These are phyloP conservation scores for Baudoinia panamericana DNA, from an alignment of 495 filamentous ascomycete species.

Conservation along the genomic window DNA sequence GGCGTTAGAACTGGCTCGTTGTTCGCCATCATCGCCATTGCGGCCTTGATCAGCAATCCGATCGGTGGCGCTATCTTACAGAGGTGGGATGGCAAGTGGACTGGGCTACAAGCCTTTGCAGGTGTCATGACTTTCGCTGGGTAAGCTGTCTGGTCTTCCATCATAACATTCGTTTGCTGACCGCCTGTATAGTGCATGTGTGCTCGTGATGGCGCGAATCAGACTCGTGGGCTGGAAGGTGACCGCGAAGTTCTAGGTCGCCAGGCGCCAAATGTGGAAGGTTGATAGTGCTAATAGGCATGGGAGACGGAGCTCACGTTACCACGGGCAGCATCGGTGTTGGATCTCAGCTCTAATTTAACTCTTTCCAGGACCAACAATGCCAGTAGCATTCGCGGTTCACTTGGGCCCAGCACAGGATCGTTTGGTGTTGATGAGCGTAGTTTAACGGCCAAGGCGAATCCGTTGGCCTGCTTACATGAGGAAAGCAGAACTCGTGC, in stretches of 20 bases:
- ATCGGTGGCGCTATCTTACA: constrained; percentile 58
- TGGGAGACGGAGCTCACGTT: too few species aligned
- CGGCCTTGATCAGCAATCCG: constrained; percentile 54
- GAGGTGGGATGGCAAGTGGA: constrained; percentile 41
- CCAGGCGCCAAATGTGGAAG: too few species aligned
- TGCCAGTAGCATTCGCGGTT: too few species aligned
- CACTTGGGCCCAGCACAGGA: too few species aligned
- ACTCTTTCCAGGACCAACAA: too few species aligned
- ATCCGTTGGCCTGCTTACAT: too few species aligned
- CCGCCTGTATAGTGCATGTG: neutral
- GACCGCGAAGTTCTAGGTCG: neutral
- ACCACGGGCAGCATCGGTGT: too few species aligned
- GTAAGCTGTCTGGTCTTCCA: neutral
- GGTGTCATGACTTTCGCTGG: constrained; percentile 47
- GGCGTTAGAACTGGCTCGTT: constrained; percentile 57
- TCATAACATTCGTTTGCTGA: neutral
- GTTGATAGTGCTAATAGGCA: too few species aligned
- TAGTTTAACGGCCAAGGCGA: too few species aligned
- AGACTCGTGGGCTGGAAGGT: neutral
- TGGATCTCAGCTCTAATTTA: too few species aligned
- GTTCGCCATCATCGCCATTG: constrained; percentile 51
- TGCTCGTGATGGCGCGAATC: neutral
- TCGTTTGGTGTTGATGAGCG: too few species aligned
- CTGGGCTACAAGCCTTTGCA: constrained; percentile 52
- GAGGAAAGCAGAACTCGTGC: too few species aligned